Percentiles rank a stretch among this genome's conserved stretches.
Evolutionary conservation across 768 basidiomycete species (phyloP).

Genomic region (Boletellus ananas): DNA sequence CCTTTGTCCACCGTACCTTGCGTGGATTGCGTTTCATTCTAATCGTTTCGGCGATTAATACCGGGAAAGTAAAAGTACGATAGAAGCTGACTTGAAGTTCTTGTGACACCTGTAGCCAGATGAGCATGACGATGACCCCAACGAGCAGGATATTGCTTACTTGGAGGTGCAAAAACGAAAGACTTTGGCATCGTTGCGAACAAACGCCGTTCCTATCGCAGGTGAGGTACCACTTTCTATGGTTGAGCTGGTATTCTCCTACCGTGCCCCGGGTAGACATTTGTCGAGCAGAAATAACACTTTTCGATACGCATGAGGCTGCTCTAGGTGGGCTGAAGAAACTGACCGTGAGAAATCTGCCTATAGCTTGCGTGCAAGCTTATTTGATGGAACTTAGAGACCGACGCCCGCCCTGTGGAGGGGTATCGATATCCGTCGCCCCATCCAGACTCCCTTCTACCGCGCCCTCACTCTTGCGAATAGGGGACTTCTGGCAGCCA

Average conservation of each 20-base stretch:
- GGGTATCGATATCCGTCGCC: too few relatives aligned
- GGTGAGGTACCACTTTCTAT: background rate
- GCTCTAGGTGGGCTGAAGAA: background rate
- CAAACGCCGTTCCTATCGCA: slow-evolving; percentile 79
- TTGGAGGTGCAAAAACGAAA: slow-evolving; percentile 98
- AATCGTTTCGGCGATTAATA: slow-evolving; percentile 3
- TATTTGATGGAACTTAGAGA: too few relatives aligned
- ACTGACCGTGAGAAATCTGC: slow-evolving; percentile 24
- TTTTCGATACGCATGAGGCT: slow-evolving; percentile 86
- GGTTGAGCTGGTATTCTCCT: slow-evolving; percentile 10
- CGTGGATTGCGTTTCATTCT: slow-evolving; percentile 99
- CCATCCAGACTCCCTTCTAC: too few relatives aligned
- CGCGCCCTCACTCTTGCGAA: too few relatives aligned
- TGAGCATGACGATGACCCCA: slow-evolving; percentile 5
- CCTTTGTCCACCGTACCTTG: slow-evolving; percentile 99
- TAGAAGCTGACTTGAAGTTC: slow-evolving; percentile 87
- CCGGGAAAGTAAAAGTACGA: background rate
- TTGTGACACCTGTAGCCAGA: slow-evolving; percentile 77
- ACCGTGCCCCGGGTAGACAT: slow-evolving; percentile 96
- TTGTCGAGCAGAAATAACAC: slow-evolving; percentile 98
- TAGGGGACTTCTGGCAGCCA: too few relatives aligned
- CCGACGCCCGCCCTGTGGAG: too few relatives aligned
- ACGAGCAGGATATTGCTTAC: slow-evolving; percentile 41
- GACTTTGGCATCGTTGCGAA: slow-evolving; percentile 96
- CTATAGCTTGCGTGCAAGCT: too few relatives aligned